phyloP scores from a whole-genome alignment of 352 stramenopile species.

The Pythium brassicae region DNA sequence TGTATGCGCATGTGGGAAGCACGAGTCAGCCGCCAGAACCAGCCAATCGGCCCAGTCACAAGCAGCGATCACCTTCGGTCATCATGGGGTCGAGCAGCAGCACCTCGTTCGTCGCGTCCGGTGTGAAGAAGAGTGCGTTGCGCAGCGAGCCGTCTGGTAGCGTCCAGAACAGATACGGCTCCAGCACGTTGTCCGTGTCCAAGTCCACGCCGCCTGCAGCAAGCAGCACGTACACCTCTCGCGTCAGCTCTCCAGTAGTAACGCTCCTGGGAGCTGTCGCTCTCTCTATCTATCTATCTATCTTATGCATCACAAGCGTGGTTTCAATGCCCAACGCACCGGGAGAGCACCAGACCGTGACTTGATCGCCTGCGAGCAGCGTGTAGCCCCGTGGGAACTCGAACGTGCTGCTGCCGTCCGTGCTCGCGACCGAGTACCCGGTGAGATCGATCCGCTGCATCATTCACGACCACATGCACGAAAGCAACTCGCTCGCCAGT shows the following conservation, averaged over 20 bases:
- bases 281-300: not conserved
- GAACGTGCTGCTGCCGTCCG: slow-evolving; percentile 46
- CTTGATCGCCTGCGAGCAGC: slow-evolving; percentile 67
- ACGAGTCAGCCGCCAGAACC: no score
- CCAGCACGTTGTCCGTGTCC: slow-evolving; percentile 70
- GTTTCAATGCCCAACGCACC: slow-evolving; percentile 10
- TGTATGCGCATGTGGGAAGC: not conserved
- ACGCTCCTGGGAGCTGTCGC: not conserved
- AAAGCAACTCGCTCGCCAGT: not conserved
- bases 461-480: not conserved
- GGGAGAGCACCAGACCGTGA: slow-evolving; percentile 78
- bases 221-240: no score
- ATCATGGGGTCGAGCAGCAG: slow-evolving; percentile 70
- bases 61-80: slow-evolving; percentile 42
- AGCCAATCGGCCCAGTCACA: no score
- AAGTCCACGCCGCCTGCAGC: slow-evolving; percentile 38
- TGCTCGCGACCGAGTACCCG: slow-evolving; percentile 50
- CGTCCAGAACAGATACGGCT: slow-evolving; percentile 83
- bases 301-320: not conserved
- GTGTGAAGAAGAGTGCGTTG: slow-evolving; percentile 54
- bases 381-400: slow-evolving; percentile 65
- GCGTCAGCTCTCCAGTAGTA: no score
- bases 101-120: slow-evolving; percentile 45
- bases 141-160: slow-evolving; percentile 48
- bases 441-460: slow-evolving; percentile 56